A percentile compares a stretch with the other conserved stretches of the same genome.
These are phyloP conservation scores for Ganoderma resinaceum DNA, from an alignment of 1,284 basidiomycete species.

Conservation along the genomic window DNA sequence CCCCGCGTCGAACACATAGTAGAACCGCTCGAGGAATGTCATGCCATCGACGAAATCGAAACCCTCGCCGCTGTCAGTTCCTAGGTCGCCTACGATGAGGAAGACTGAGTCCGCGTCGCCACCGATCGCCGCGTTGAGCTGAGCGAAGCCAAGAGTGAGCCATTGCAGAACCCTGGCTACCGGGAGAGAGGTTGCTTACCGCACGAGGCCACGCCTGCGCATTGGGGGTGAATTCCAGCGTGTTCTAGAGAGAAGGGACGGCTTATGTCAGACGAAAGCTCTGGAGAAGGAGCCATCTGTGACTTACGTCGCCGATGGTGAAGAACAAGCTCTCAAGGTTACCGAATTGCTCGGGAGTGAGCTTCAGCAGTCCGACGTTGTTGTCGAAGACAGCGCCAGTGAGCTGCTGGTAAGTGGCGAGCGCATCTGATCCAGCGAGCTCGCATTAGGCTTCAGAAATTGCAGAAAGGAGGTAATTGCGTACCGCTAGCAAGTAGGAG, in stretches of 20 bases:
- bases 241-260: slow-evolving; percentile 32
- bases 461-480: background rate
- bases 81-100: too few relatives aligned
- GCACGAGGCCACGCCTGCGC: slow-evolving; percentile 59
- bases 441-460: slow-evolving; percentile 14
- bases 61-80: too few relatives aligned
- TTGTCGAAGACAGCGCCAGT: slow-evolving; percentile 57
- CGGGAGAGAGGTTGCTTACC: slow-evolving; percentile 6
- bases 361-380: slow-evolving; percentile 57
- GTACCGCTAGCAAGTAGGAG: slow-evolving; percentile 46
- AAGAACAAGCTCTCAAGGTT: slow-evolving; percentile 62
- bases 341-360: slow-evolving; percentile 55
- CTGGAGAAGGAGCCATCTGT: background rate
- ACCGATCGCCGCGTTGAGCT: slow-evolving; percentile 39
- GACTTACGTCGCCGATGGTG: slow-evolving; percentile 46
- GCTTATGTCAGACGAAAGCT: background rate
- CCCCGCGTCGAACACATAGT: too few relatives aligned
- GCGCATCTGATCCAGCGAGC: slow-evolving; percentile 53
- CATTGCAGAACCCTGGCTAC: background rate
- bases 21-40: too few relatives aligned
- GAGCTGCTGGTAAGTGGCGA: slow-evolving; percentile 49
- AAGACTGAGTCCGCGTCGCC: too few relatives aligned
- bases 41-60: too few relatives aligned
- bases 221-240: slow-evolving; percentile 54
- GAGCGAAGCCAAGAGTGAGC: slow-evolving; percentile 37